A percentile compares a stretch with the other conserved stretches of the same genome.
These are phyloP conservation scores for Boletus eberwhitei DNA, from an alignment of 768 basidiomycete species.

Conservation along the genomic window DNA sequence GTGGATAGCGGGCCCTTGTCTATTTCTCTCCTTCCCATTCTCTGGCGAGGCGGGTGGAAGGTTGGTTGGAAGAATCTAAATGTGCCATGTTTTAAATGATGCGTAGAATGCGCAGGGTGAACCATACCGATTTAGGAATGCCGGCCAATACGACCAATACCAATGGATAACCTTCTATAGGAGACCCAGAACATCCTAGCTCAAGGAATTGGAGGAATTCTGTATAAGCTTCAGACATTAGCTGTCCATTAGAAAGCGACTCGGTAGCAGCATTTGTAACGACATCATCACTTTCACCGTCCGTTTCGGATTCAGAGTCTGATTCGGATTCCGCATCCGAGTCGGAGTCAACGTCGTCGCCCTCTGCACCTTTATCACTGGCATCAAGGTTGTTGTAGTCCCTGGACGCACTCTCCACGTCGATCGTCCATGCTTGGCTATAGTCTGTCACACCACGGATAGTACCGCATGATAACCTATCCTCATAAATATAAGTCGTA, in stretches of 20 bases:
- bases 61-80: conserved; percentile 21
- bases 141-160: conserved; percentile 81
- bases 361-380: conserved; percentile 14
- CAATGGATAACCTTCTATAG: conserved; percentile 76
- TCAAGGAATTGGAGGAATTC: conserved; percentile 80
- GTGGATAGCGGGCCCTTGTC: conserved; percentile 1
- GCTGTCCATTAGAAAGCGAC: not conserved
- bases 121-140: conserved; percentile 61
- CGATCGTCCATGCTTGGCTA: conserved; percentile 57
- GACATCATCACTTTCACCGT: conserved; percentile 33
- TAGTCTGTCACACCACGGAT: conserved; percentile 44
- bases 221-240: conserved; percentile 47
- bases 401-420: conserved; percentile 12
- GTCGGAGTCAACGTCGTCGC: conserved; percentile 32
- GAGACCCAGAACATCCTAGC: conserved; percentile 75
- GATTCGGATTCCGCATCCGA: conserved; percentile 30
- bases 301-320: conserved; percentile 17
- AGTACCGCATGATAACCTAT: not conserved
- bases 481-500: conserved; percentile 22
- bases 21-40: not conserved
- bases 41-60: conserved; percentile 9
- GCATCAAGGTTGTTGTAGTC: conserved; percentile 30
- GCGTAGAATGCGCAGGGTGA: not conserved
- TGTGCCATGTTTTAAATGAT: not conserved
- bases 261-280: conserved; percentile 26